Evolutionary conservation across 2,329 filamentous ascomycete genomes (phyloP).

Genomic region (Fusarium piperis): DNA sequence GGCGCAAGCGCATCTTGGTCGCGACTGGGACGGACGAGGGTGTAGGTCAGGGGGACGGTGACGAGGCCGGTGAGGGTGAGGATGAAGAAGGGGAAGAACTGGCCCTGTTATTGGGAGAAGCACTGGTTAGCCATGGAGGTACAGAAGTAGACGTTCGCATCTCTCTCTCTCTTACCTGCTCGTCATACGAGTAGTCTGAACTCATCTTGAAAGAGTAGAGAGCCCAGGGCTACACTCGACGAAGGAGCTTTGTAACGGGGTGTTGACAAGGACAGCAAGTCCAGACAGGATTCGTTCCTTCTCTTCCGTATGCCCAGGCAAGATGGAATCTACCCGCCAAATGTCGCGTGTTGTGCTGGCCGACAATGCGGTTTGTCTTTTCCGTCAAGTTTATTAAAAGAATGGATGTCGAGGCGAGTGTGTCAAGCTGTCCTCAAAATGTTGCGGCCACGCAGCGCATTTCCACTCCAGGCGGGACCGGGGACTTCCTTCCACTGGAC

Average conservation of each 20-base stretch:
- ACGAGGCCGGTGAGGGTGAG: constrained; percentile 88
- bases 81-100: constrained; percentile 99
- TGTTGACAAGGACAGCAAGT: constrained; percentile 16
- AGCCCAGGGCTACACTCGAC: constrained; percentile 48
- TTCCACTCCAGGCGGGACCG: constrained; percentile 2
- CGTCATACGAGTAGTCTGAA: constrained; percentile 98
- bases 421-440: constrained; percentile 38
- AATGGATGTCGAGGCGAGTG: constrained; percentile 17
- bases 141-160: not conserved
- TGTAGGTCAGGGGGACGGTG: constrained; percentile 90
- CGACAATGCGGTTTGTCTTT: not conserved
- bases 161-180: constrained; percentile 67
- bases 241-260: constrained; percentile 23
- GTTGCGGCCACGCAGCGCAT: constrained; percentile 46
- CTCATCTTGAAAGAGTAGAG: constrained; percentile 71
- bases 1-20: constrained; percentile 83
- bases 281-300: constrained; percentile 19
- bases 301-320: not conserved
- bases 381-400: constrained; percentile 2
- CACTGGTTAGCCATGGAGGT: constrained; percentile 2
- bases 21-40: constrained; percentile 80
- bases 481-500: not conserved
- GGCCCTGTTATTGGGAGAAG: constrained; percentile 65
- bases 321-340: constrained; percentile 5
- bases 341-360: constrained; percentile 26